Base-by-base conservation (phyloP, 1,284 basidiomycete genomes). In the Rhodofomes roseus region DNA sequence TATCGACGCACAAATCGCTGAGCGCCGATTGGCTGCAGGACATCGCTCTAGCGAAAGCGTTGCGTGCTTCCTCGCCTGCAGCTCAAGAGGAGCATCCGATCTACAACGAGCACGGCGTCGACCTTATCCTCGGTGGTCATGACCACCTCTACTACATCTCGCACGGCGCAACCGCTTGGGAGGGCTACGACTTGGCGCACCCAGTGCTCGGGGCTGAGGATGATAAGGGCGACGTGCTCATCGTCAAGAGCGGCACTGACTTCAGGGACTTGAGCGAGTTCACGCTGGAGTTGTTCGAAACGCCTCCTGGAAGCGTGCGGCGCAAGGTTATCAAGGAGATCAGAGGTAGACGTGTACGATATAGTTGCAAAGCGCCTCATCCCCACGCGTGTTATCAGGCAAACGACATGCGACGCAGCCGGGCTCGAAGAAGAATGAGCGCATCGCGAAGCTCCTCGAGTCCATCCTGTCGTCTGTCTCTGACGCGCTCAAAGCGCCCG, bases 201-300 rank as follows among this genome's bases (percentile, higher is more conserved):
- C 73, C 78, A 5, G 80, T 83, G 14, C 80, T 92, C 2, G 94
- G 93, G 12, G 85, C 87, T 1, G 88, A 92, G 68, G 79, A 79
- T 16, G 95, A 96, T 70, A 67, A 84, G 1, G 90, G 90, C 3
- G 86, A 92, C 44, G 74, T 89, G 61, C 80, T 88, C 36, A 79
- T 93, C 16, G 75, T 95, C 65, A 97, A 97, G 73, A 93, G 90
- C 63, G 95, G 95, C 5, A 93, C 90, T 5, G 94, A 97, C 74
- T 97, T 97, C 72, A 84, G 92, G 36, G 93, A 96, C 63, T 76
- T 96, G 27, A 92, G 91, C 54, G 88, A 92, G 62, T 77, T 95
- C 44, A 77, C 73, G 0, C 74, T 96, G 20, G 83, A 86, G 59
- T 76, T 96, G 2, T 77, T 79, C 37, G 77, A 84, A 54, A 81